Percentiles rank a stretch among this genome's conserved stretches.
Conservation (phyloP, 106 monocot genomes). For the Triglochin maritima region DNA sequence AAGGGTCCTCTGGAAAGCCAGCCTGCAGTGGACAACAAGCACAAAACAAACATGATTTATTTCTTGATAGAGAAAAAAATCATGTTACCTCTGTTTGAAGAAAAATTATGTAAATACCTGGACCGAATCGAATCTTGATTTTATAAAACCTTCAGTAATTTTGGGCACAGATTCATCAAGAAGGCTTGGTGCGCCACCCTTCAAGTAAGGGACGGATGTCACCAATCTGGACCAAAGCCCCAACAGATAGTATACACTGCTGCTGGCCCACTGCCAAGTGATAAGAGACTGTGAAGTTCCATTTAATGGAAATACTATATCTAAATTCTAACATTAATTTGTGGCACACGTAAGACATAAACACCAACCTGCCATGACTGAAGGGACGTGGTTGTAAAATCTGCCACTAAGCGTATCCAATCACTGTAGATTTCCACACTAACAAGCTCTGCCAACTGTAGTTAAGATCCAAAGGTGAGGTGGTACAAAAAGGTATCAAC, state of each 20-base stretch:
- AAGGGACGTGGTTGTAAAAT: conserved; percentile 83
- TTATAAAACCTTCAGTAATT: conserved; percentile 95
- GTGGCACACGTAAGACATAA: not conserved
- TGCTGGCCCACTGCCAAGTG: conserved; percentile 81
- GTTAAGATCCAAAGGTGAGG: not conserved
- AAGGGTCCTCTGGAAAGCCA: conserved; percentile 70
- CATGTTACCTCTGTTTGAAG: too few species aligned
- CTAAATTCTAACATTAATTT: too few species aligned
- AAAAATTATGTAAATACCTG: conserved; percentile 37
- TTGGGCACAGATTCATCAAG: conserved; percentile 95
- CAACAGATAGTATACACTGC: conserved; percentile 87
- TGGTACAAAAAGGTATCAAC: not conserved
- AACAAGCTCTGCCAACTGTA: conserved; percentile 82
- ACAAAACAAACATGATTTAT: not conserved
- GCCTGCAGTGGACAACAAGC: conserved; percentile 35
- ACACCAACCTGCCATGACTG: conserved; percentile 94
- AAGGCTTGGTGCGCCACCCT: conserved; percentile 80
- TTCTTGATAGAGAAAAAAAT: too few species aligned
- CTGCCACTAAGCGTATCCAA: conserved; percentile 87
- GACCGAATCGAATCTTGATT: conserved; percentile 84
- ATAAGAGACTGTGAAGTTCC: conserved; percentile 11
- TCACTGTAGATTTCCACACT: conserved; percentile 83
- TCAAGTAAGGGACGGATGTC: conserved; percentile 88
- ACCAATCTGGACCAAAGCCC: conserved; percentile 99
- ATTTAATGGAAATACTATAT: not conserved